phyloP scores from a whole-genome alignment of 768 basidiomycete species.

The Boletus rubescentipes region DNA sequence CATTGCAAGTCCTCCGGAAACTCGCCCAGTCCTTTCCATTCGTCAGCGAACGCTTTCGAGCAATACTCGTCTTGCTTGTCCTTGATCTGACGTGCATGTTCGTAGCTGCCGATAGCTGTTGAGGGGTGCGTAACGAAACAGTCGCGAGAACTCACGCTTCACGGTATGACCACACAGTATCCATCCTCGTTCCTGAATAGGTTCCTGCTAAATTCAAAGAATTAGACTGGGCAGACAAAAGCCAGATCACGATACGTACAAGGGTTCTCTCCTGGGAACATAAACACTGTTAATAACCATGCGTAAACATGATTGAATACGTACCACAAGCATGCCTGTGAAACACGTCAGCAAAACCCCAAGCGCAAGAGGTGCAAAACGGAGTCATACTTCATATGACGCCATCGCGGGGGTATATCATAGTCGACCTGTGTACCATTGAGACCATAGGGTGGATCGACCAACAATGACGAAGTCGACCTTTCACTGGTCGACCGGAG shows the following conservation, averaged over 20 bases:
- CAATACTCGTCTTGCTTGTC: slow-evolving; percentile 70
- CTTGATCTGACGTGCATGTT: slow-evolving; percentile 64
- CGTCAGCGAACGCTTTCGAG: slow-evolving; percentile 42
- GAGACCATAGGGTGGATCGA: slow-evolving; percentile 70
- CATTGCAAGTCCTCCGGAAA: slow-evolving; percentile 72
- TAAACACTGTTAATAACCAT: neutral
- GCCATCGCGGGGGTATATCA: slow-evolving; percentile 48
- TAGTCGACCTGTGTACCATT: slow-evolving; percentile 36
- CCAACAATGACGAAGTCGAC: slow-evolving; percentile 63
- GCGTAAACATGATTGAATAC: slow-evolving; percentile 28
- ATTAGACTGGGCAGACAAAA: neutral
- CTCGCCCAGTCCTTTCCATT: slow-evolving; percentile 45
- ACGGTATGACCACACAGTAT: slow-evolving; percentile 66
- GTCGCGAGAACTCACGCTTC: slow-evolving; percentile 37
- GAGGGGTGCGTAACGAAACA: neutral
- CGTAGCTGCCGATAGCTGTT: slow-evolving; percentile 40
- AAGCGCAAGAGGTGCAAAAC: neutral
- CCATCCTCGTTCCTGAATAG: slow-evolving; percentile 57
- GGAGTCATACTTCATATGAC: slow-evolving; percentile 69
- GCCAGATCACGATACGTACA: slow-evolving; percentile 19
- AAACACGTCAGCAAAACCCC: slow-evolving; percentile 4
- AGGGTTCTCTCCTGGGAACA: slow-evolving; percentile 55
- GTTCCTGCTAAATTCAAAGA: slow-evolving; percentile 5
- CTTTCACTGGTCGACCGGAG: slow-evolving; percentile 66
- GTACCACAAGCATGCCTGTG: slow-evolving; percentile 58